phyloP scores from a whole-genome alignment of 2,329 filamentous ascomycete genomes.

The Pseudogymnoascus sp. region DNA sequence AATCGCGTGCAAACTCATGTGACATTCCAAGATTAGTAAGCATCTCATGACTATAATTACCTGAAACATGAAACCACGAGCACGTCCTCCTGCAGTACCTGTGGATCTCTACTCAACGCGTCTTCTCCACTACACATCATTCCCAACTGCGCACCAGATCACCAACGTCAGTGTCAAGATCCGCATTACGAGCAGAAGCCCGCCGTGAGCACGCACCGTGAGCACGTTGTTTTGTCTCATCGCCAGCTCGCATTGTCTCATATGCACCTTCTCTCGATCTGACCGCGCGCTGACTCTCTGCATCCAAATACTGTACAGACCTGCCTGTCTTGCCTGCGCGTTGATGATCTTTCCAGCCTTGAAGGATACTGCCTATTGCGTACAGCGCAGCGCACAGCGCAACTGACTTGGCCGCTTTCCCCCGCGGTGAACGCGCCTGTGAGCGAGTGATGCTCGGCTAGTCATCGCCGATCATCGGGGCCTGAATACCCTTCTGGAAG shows the following conservation, averaged over 20 bases:
- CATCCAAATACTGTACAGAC: too few species aligned
- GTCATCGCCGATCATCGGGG: background rate
- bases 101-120: background rate
- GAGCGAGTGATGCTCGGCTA: background rate
- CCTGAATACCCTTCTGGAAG: background rate
- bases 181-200: background rate
- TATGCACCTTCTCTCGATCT: background rate
- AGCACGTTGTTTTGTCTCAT: slow-evolving; percentile 4
- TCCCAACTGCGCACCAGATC: background rate
- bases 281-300: background rate
- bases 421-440: background rate
- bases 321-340: too few species aligned
- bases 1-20: background rate
- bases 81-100: background rate
- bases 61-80: background rate
- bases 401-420: background rate
- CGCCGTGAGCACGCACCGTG: background rate
- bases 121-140: background rate
- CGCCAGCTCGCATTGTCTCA: background rate
- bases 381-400: too few species aligned
- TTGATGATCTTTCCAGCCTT: too few species aligned
- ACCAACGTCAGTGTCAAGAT: background rate
- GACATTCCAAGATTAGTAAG: background rate
- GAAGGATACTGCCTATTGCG: too few species aligned
- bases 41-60: background rate